phyloP scores from a whole-genome alignment of 768 basidiomycete species.

The Trametes coccinea region DNA sequence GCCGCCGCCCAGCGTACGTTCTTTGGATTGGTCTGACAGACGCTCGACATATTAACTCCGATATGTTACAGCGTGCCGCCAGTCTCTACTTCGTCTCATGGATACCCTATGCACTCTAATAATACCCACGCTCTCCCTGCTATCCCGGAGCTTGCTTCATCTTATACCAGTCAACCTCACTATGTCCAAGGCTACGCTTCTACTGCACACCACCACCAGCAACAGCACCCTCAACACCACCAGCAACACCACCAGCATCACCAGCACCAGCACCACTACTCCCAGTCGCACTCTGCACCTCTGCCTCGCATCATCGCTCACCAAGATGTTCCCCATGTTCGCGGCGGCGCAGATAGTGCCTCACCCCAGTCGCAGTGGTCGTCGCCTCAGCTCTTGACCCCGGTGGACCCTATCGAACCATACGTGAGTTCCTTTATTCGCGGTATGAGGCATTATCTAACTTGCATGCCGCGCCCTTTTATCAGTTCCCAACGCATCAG shows the following conservation, averaged over 20 bases:
- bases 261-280: constrained; percentile 24
- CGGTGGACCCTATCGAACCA: constrained; percentile 58
- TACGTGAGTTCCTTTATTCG: constrained; percentile 50
- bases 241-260: constrained; percentile 7
- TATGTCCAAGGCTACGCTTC: constrained; percentile 47
- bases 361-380: constrained; percentile 55
- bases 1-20: constrained; percentile 19
- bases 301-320: constrained; percentile 43
- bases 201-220: constrained; percentile 30
- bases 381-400: constrained; percentile 43
- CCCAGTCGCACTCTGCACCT: constrained; percentile 27
- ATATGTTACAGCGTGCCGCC: constrained; percentile 14
- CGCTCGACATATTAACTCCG: constrained; percentile 4
- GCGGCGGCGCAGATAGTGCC: constrained; percentile 54
- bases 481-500: constrained; percentile 43
- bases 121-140: constrained; percentile 46
- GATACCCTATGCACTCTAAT: constrained; percentile 48
- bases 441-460: neutral
- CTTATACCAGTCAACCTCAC: constrained; percentile 52
- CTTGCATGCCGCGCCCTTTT: neutral
- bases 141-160: constrained; percentile 54
- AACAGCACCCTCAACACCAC: neutral
- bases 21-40: neutral
- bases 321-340: constrained; percentile 39
- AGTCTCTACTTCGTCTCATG: constrained; percentile 42